Conservation (phyloP, 1,284 basidiomycete species). For the Xanthoconium separans region DNA sequence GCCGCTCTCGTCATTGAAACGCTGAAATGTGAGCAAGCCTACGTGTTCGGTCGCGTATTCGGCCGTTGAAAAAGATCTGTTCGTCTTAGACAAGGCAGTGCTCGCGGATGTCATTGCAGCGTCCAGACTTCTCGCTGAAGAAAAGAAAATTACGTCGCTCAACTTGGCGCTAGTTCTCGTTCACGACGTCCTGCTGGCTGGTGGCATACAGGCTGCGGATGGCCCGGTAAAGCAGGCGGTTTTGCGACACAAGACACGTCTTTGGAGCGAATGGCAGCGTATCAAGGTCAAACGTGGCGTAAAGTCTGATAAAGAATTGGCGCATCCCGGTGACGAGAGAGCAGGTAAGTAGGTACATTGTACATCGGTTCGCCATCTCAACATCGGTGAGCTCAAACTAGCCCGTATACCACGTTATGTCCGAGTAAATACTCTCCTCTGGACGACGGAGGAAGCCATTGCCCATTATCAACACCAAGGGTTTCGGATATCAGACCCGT, state of each 20-base stretch:
- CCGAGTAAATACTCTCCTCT: slow-evolving; percentile 77
- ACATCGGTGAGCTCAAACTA: slow-evolving; percentile 29
- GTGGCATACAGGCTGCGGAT: slow-evolving; percentile 84
- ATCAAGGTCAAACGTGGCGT: slow-evolving; percentile 80
- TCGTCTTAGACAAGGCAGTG: slow-evolving; percentile 61
- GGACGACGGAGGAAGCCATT: slow-evolving; percentile 61
- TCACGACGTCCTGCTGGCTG: slow-evolving; percentile 81
- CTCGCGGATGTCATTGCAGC: slow-evolving; percentile 64
- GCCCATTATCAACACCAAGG: slow-evolving; percentile 53
- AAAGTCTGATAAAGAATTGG: slow-evolving; percentile 66
- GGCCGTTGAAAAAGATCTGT: slow-evolving; percentile 4
- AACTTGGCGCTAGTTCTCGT: slow-evolving; percentile 82
- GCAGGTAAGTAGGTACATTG: slow-evolving; percentile 48
- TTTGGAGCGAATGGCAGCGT: slow-evolving; percentile 82
- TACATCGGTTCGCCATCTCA: neutral
- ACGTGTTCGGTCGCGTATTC: neutral
- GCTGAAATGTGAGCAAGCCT: slow-evolving; percentile 73
- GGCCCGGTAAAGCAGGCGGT: slow-evolving; percentile 85
- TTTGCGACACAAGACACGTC: slow-evolving; percentile 82
- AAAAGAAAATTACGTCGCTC: slow-evolving; percentile 71
- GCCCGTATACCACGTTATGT: slow-evolving; percentile 81
- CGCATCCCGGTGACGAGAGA: slow-evolving; percentile 54
- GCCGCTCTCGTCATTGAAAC: slow-evolving; percentile 86
- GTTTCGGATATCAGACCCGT: slow-evolving; percentile 50
- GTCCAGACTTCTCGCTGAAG: slow-evolving; percentile 67